Conservation (phyloP, 2,329 filamentous ascomycete genomes). For the Pestalotiopsis sp. region DNA sequence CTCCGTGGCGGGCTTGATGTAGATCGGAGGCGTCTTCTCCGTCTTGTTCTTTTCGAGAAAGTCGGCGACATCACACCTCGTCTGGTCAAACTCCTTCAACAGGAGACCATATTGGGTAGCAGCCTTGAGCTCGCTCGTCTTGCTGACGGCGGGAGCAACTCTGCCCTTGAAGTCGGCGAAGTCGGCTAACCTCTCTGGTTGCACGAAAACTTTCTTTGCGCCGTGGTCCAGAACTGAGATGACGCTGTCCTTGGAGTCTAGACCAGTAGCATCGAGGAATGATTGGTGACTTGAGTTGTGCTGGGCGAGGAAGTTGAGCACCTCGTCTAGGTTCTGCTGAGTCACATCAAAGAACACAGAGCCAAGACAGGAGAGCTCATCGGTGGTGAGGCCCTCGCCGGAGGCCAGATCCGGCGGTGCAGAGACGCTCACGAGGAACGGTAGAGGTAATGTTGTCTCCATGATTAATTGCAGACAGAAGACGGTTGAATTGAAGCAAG, state of each 20-base stretch:
- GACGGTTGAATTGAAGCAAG: background rate
- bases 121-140: slow-evolving; percentile 44
- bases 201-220: slow-evolving; percentile 82
- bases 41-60: slow-evolving; percentile 48
- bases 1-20: slow-evolving; percentile 52
- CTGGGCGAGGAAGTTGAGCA: slow-evolving; percentile 49
- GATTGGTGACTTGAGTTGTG: slow-evolving; percentile 59
- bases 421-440: slow-evolving; percentile 62
- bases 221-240: slow-evolving; percentile 82
- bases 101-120: slow-evolving; percentile 55
- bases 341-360: slow-evolving; percentile 59
- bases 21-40: slow-evolving; percentile 47
- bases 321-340: slow-evolving; percentile 40
- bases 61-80: slow-evolving; percentile 39
- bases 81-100: slow-evolving; percentile 53
- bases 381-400: slow-evolving; percentile 54
- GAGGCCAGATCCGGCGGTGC: slow-evolving; percentile 51
- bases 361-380: slow-evolving; percentile 62
- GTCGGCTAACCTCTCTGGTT: slow-evolving; percentile 65
- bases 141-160: slow-evolving; percentile 54
- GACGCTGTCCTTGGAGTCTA: slow-evolving; percentile 73
- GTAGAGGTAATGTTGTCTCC: slow-evolving; percentile 67
- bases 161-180: slow-evolving; percentile 59
- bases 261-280: slow-evolving; percentile 75
- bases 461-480: slow-evolving; percentile 39